Conservation (phyloP, 148 eudicot genomes). For the Nepenthes gracilis region DNA sequence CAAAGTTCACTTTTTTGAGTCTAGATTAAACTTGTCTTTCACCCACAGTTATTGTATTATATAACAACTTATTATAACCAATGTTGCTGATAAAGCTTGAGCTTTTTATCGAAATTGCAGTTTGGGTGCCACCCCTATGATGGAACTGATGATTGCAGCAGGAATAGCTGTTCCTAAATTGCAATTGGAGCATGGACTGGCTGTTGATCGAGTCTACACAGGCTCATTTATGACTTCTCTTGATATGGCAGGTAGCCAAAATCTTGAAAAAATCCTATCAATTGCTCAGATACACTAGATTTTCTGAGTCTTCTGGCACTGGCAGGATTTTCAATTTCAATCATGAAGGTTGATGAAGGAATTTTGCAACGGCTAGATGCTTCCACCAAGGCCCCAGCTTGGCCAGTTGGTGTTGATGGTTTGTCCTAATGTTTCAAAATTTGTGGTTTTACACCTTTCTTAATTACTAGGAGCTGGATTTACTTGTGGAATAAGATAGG, state of each 20-base stretch:
- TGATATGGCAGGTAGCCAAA: conserved; percentile 79
- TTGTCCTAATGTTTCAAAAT: conserved; percentile 8
- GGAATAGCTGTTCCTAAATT: conserved; percentile 84
- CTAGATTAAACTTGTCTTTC: too few species aligned
- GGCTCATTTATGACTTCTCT: conserved; percentile 97
- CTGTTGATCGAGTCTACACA: conserved; percentile 94
- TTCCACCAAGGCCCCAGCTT: conserved; percentile 80
- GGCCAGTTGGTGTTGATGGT: conserved; percentile 95
- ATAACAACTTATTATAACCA: too few species aligned
- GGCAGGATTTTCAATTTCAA: conserved; percentile 77
- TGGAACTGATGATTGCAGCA: conserved; percentile 92
- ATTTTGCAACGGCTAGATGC: conserved; percentile 69
- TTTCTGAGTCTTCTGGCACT: conserved; percentile 7
- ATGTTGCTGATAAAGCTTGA: not conserved
- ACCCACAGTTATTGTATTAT: too few species aligned
- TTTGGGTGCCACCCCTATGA: conserved; percentile 80
- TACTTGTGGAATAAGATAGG: too few species aligned
- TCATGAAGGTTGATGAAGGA: conserved; percentile 78
- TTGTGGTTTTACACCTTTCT: conserved; percentile 1
- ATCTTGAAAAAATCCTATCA: conserved; percentile 2
- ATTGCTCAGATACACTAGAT: conserved; percentile 4
- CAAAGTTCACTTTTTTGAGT: too few species aligned
- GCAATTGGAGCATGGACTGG: conserved; percentile 94
- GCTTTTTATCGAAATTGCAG: conserved; percentile 26
- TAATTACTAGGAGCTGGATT: not conserved